phyloP scores from a whole-genome alignment of 164 flowering plant species.

The Sedum album region DNA sequence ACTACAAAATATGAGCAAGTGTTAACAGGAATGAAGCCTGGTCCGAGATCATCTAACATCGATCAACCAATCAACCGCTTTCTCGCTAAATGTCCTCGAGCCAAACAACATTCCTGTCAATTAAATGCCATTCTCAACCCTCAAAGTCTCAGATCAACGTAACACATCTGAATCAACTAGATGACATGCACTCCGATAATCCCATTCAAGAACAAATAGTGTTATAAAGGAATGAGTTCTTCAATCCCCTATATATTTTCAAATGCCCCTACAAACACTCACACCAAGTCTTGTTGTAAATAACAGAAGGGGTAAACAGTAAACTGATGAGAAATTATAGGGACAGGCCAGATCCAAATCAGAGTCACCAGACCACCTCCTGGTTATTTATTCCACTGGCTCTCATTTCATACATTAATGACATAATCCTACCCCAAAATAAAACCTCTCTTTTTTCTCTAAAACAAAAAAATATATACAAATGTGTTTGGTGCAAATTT shows the following conservation, averaged over 20 bases:
- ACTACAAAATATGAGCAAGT: neutral
- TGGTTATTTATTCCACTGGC: neutral
- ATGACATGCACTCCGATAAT: too few relatives aligned
- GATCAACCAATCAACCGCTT: too few relatives aligned
- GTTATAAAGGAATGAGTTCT: neutral
- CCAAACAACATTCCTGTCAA: slow-evolving; percentile 28
- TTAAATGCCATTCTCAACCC: neutral
- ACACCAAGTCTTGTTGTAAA: neutral
- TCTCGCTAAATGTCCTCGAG: slow-evolving; percentile 12
- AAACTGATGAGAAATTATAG: neutral
- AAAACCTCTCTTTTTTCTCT: too few relatives aligned
- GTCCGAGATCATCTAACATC: slow-evolving; percentile 22
- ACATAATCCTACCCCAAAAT: too few relatives aligned
- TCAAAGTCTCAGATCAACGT: neutral
- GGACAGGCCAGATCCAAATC: neutral
- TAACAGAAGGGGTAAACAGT: neutral
- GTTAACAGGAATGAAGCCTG: slow-evolving; percentile 31
- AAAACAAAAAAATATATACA: too few relatives aligned
- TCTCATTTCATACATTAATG: neutral
- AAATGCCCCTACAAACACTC: neutral
- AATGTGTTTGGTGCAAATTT: too few relatives aligned
- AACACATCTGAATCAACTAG: too few relatives aligned
- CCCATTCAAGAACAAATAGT: too few relatives aligned
- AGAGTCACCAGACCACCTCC: too few relatives aligned
- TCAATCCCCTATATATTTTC: neutral